phyloP scores from a whole-genome alignment of 1,284 basidiomycete species.

The Kwoniella shivajii region DNA sequence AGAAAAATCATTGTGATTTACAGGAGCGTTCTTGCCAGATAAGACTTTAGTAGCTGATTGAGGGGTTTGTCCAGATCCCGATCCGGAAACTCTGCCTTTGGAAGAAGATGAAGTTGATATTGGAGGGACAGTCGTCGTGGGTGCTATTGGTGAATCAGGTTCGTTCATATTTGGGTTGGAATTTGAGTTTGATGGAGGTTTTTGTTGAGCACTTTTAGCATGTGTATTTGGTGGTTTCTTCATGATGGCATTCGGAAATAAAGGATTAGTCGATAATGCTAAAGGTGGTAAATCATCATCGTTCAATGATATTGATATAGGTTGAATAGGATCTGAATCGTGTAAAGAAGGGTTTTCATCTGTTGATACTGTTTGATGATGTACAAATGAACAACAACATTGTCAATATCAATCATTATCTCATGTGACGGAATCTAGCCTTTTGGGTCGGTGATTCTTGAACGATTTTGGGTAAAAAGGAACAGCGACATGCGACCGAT shows the following conservation, averaged over 20 bases:
- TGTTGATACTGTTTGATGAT: conserved; percentile 15
- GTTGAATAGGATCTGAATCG: conserved; percentile 18
- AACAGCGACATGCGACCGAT: neutral
- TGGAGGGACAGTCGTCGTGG: neutral
- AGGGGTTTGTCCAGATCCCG: conserved; percentile 5
- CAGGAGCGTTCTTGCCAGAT: conserved; percentile 35
- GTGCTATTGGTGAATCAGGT: neutral
- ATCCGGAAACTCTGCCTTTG: neutral
- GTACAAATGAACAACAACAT: neutral
- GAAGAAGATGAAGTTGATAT: neutral
- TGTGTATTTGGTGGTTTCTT: conserved; percentile 46
- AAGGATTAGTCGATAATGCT: conserved; percentile 43
- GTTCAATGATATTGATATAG: conserved; percentile 9
- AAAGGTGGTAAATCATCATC: conserved; percentile 44
- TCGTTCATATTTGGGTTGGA: neutral
- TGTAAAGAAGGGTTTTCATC: conserved; percentile 34
- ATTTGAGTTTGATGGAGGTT: neutral
- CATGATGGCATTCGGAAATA: conserved; percentile 48
- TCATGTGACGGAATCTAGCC: too few species aligned
- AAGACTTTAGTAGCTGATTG: conserved; percentile 10
- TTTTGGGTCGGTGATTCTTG: neutral
- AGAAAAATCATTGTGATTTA: conserved; percentile 17
- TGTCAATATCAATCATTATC: too few species aligned
- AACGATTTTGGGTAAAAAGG: neutral
- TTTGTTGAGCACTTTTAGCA: conserved; percentile 25